Base-by-base conservation (phyloP, 176 grass and related monocot genomes). In the Carex scoparia region DNA sequence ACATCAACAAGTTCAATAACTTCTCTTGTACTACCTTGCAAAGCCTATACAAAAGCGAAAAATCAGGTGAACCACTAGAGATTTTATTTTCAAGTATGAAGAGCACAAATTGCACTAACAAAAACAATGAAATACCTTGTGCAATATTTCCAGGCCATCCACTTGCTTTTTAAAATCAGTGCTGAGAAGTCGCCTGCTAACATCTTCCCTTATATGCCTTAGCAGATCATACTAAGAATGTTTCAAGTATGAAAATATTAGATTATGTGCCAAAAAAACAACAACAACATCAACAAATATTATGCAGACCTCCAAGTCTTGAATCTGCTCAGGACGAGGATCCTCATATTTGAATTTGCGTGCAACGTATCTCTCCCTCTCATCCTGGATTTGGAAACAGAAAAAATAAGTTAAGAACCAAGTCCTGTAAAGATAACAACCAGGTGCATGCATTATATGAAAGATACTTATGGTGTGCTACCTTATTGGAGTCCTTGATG, bases 91-190 rank as follows among this genome's bases (percentile, higher is more conserved):
- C 19, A 30, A 37, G 53, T 53, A 76, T 32, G 76, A 14, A 49
- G 42, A 61, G 51, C 70, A 70, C 3, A 84, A 79, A 44, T 15
- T 78, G 65, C 64, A 75, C 35, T 48, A 14, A 81, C 13, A 63
- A 81, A 44, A 89, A 74, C 48, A 60, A 84, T 46, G 35, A 54
- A 61, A 19, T 55, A 99, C 97, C 97, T 99, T 99, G 28, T 99
- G 97, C 79, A 99, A 86, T 81, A 99, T 85, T 57, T 99, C 97
- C 61, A 99, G 89, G 57, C 93, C 97, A 89, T 99, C 97, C 66
- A 99, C 92, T 91, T 99, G 97, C 88, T 94, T 94, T 89, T 95
- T 99, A 80, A 99, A 99, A 63, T 99, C 97, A 6, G 93, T 91
- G 72, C 92, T 95, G 88, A 94, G 87, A 81, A 99, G 83, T 40